phyloP scores from a whole-genome alignment of 495 filamentous ascomycete species.

The Aspergillus olivimuriae region DNA sequence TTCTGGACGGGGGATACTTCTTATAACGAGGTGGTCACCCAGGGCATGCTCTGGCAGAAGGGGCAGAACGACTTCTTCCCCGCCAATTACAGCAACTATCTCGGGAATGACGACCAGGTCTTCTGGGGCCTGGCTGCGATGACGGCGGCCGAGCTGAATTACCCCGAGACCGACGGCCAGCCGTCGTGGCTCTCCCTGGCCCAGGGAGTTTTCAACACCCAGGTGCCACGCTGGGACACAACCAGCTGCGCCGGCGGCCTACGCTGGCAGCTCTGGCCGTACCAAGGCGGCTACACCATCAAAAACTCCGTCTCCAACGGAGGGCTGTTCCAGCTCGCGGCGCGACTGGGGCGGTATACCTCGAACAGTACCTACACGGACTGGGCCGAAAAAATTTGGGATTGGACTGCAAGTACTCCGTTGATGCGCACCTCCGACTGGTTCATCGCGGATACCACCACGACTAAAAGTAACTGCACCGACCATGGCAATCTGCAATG shows the following conservation, averaged over 20 bases:
- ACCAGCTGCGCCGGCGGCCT: constrained; percentile 67
- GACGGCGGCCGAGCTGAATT: constrained; percentile 66
- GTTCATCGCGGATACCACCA: constrained; percentile 62
- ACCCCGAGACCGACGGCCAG: constrained; percentile 51
- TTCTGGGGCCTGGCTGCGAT: constrained; percentile 77
- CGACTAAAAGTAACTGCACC: constrained; percentile 49
- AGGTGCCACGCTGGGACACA: constrained; percentile 61
- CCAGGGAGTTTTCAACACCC: constrained; percentile 58
- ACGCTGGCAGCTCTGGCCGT: constrained; percentile 79
- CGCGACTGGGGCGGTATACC: constrained; percentile 67
- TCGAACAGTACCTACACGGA: constrained; percentile 68
- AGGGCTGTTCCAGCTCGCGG: constrained; percentile 75
- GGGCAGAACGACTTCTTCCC: constrained; percentile 65
- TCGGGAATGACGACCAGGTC: constrained; percentile 71
- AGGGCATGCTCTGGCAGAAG: constrained; percentile 64
- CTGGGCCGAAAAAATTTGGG: constrained; percentile 66
- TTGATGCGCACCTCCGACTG: constrained; percentile 45
- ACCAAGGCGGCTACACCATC: constrained; percentile 74
- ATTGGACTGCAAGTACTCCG: constrained; percentile 57
- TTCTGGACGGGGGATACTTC: constrained; percentile 62
- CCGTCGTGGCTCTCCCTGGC: constrained; percentile 59
- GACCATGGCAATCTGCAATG: constrained; percentile 60
- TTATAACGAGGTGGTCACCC: constrained; percentile 57
- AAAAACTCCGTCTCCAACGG: constrained; percentile 79
- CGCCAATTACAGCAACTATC: constrained; percentile 38